phyloP scores from a whole-genome alignment of 2,329 filamentous ascomycete species.

The Monosporascus sp. region DNA sequence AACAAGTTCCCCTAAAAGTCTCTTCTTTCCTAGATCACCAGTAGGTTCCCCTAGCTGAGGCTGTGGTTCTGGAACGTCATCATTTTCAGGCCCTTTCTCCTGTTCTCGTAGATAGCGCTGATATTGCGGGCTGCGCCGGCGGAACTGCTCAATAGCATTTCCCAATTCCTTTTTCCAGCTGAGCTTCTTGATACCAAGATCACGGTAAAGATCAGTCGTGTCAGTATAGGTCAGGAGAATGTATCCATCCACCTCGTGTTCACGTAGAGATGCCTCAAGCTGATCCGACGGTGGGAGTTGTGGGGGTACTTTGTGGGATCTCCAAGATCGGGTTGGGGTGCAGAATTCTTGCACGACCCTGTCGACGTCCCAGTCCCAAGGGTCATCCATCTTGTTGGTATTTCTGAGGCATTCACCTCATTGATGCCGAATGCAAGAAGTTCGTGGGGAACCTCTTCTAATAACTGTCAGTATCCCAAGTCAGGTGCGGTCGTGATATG shows the following conservation, averaged over 20 bases:
- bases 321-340: constrained; percentile 44
- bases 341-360: constrained; percentile 64
- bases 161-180: constrained; percentile 54
- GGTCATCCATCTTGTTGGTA: constrained; percentile 44
- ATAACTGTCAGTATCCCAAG: neutral
- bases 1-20: neutral
- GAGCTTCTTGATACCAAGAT: constrained; percentile 51
- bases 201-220: constrained; percentile 43
- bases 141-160: constrained; percentile 52
- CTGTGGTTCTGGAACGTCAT: neutral
- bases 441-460: neutral
- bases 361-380: constrained; percentile 68
- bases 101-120: constrained; percentile 18
- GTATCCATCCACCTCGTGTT: constrained; percentile 61
- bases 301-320: constrained; percentile 24
- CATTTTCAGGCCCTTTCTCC: neutral
- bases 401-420: neutral
- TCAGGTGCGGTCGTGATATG: neutral
- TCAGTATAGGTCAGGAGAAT: constrained; percentile 54
- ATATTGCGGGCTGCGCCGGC: constrained; percentile 45
- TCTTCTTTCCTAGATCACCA: neutral
- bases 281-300: constrained; percentile 44
- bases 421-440: neutral
- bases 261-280: constrained; percentile 51
- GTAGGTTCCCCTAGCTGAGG: neutral